Conservation (phyloP, 1,284 basidiomycete species). For the Leccinum ponderosum region DNA sequence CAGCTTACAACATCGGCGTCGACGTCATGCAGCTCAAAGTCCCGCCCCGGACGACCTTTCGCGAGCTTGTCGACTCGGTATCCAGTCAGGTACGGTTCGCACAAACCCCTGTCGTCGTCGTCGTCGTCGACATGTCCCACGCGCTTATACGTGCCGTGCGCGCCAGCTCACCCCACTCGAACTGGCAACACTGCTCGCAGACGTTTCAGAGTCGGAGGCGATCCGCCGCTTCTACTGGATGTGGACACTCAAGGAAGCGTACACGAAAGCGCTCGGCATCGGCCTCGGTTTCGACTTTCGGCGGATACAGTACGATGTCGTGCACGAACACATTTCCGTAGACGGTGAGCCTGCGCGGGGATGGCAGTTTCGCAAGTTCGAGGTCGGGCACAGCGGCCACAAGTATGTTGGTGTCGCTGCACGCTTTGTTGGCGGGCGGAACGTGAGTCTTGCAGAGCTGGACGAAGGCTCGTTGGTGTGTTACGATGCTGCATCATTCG, state of each 20-base stretch:
- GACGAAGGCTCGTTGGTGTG: constrained; percentile 42
- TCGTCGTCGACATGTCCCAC: background rate
- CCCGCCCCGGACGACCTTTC: constrained; percentile 55
- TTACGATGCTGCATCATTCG: constrained; percentile 47
- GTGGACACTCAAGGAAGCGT: constrained; percentile 88
- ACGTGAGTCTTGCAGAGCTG: constrained; percentile 23
- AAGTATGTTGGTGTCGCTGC: constrained; percentile 67
- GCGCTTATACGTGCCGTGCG: constrained; percentile 8
- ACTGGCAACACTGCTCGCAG: constrained; percentile 41
- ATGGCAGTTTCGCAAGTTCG: constrained; percentile 68
- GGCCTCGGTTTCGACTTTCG: constrained; percentile 81
- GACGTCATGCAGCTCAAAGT: constrained; percentile 77
- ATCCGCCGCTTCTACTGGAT: constrained; percentile 69
- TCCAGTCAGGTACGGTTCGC: constrained; percentile 56
- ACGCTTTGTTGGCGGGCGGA: constrained; percentile 46
- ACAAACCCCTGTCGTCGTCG: background rate
- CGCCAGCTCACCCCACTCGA: constrained; percentile 59
- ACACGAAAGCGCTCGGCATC: constrained; percentile 79
- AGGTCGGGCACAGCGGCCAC: constrained; percentile 44
- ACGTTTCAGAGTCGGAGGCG: constrained; percentile 42
- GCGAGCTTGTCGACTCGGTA: constrained; percentile 62
- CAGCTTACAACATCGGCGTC: constrained; percentile 64
- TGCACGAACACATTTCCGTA: constrained; percentile 49
- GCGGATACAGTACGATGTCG: constrained; percentile 67
- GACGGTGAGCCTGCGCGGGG: constrained; percentile 57